phyloP scores from a whole-genome alignment of 805 yeast genomes.

The Candida wancherniae region DNA sequence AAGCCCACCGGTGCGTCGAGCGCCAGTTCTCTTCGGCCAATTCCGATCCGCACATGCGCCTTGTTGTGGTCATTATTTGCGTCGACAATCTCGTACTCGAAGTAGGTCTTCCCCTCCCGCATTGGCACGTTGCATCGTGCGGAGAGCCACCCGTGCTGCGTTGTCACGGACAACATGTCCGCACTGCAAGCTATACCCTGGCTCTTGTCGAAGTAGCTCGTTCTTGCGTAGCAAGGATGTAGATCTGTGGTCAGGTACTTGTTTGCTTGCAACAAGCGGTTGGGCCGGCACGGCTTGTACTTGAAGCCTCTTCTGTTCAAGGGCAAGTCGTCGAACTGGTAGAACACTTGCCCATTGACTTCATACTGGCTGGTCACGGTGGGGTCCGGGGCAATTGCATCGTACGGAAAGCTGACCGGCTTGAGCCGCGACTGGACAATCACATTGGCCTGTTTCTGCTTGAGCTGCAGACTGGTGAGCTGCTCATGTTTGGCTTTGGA shows the following conservation, averaged over 20 bases:
- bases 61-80: constrained; percentile 44
- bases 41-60: constrained; percentile 74
- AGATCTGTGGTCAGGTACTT: constrained; percentile 70
- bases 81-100: constrained; percentile 62
- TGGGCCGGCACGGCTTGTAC: constrained; percentile 74
- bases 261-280: constrained; percentile 50
- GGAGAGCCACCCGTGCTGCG: constrained; percentile 75
- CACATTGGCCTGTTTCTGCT: constrained; percentile 27
- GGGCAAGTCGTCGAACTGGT: constrained; percentile 70
- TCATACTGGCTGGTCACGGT: constrained; percentile 10
- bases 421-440: constrained; percentile 33
- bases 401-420: constrained; percentile 27
- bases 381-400: constrained; percentile 11
- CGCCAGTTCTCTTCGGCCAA: constrained; percentile 80
- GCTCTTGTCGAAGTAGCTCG: constrained; percentile 67
- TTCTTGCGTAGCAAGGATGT: constrained; percentile 56
- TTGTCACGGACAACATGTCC: constrained; percentile 41
- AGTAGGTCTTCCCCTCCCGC: constrained; percentile 73
- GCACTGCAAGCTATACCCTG: constrained; percentile 42
- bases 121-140: constrained; percentile 70
- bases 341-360: constrained; percentile 26
- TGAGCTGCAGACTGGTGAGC: constrained; percentile 18
- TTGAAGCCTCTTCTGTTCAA: constrained; percentile 75
- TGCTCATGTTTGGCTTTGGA: constrained; percentile 20
- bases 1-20: constrained; percentile 94